phyloP scores from a whole-genome alignment of 441 rosid species.

The Erysimum pusillum region DNA sequence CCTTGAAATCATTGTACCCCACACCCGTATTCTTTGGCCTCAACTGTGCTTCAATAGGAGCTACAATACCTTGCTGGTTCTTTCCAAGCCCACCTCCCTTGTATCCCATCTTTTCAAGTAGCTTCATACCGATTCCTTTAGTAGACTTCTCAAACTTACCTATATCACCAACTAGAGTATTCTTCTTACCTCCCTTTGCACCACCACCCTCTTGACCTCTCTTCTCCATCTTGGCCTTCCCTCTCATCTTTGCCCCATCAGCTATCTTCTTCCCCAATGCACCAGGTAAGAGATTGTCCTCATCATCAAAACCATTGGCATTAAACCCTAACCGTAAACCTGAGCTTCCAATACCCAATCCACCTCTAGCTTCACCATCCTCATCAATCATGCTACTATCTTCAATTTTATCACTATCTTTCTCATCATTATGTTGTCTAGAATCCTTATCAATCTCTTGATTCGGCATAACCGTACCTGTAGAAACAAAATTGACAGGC shows the following conservation, averaged over 20 bases:
- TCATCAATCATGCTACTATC: slow-evolving; percentile 35
- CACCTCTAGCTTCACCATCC: slow-evolving; percentile 59
- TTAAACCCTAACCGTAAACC: slow-evolving; percentile 59
- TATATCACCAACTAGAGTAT: slow-evolving; percentile 52
- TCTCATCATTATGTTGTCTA: slow-evolving; percentile 54
- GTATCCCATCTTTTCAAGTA: slow-evolving; percentile 89
- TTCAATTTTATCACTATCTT: slow-evolving; percentile 15
- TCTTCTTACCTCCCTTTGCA: slow-evolving; percentile 55
- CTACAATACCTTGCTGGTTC: slow-evolving; percentile 77
- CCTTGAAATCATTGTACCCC: slow-evolving; percentile 82
- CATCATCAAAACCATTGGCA: slow-evolving; percentile 40
- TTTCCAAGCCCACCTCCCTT: slow-evolving; percentile 87
- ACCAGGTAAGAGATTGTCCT: slow-evolving; percentile 58
- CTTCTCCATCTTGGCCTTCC: slow-evolving; percentile 58
- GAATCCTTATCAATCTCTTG: slow-evolving; percentile 68
- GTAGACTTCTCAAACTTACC: slow-evolving; percentile 77
- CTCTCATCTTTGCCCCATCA: slow-evolving; percentile 68
- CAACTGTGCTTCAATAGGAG: slow-evolving; percentile 74
- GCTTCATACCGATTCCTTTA: slow-evolving; percentile 77
- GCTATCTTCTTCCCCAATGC: slow-evolving; percentile 73
- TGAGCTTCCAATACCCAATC: slow-evolving; percentile 58
- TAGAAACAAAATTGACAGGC: slow-evolving; percentile 81
- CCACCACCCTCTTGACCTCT: slow-evolving; percentile 53
- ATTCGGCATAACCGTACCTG: slow-evolving; percentile 72
- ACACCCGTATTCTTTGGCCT: slow-evolving; percentile 85